phyloP scores from a whole-genome alignment of 2,329 filamentous ascomycete species.

The Tolypocladium ovalisporum region DNA sequence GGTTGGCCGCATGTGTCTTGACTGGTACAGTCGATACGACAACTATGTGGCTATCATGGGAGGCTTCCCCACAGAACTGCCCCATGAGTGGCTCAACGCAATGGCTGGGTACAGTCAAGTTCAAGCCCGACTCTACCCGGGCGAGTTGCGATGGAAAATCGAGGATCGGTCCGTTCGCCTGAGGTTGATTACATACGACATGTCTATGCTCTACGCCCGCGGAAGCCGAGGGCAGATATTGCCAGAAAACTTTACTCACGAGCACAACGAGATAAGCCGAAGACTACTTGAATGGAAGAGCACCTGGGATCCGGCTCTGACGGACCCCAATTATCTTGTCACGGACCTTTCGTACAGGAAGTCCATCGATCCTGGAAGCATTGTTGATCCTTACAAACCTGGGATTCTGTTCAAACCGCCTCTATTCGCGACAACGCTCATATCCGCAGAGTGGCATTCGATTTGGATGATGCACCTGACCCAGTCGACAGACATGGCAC shows the following conservation, averaged over 20 bases:
- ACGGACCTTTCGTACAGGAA: constrained; percentile 47
- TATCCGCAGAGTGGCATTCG: constrained; percentile 67
- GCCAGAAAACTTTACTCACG: constrained; percentile 50
- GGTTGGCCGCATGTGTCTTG: constrained; percentile 60
- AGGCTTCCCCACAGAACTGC: constrained; percentile 61
- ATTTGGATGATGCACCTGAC: constrained; percentile 72
- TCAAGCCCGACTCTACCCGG: constrained; percentile 47
- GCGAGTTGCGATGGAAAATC: constrained; percentile 53
- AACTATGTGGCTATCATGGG: constrained; percentile 75
- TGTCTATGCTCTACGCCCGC: constrained; percentile 65
- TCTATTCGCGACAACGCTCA: constrained; percentile 63
- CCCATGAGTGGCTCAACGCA: constrained; percentile 66
- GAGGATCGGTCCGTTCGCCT: constrained; percentile 56
- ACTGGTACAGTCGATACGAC: constrained; percentile 90
- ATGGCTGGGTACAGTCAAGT: constrained; percentile 52
- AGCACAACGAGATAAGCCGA: constrained; percentile 44
- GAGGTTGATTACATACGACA: constrained; percentile 67
- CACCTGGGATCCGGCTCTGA: constrained; percentile 50
- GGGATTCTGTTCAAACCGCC: constrained; percentile 60
- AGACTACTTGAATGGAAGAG: constrained; percentile 38
- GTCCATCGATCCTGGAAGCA: constrained; percentile 46
- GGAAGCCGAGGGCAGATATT: constrained; percentile 53
- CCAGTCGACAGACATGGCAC: constrained; percentile 51
- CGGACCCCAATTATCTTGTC: constrained; percentile 51
- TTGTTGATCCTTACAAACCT: constrained; percentile 63